A percentile compares a stretch with the other conserved stretches of the same genome.
These are phyloP conservation scores for Nicotiana obtusifolia DNA, from an alignment of 257 asterid genomes.

Conservation along the genomic window DNA sequence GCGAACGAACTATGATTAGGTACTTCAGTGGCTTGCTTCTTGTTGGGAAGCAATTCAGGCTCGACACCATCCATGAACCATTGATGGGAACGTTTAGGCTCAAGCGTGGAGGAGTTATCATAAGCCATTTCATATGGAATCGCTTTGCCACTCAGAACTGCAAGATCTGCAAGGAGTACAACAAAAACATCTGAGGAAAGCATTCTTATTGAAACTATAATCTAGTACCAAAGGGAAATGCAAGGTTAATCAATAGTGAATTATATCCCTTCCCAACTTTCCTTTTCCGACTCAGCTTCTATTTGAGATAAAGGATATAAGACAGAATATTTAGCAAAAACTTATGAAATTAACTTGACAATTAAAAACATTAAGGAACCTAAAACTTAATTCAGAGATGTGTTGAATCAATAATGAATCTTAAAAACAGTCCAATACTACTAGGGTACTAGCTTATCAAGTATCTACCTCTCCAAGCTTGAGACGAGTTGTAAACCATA, in stretches of 20 bases:
- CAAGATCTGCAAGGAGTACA: not conserved
- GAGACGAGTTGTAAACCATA: constrained; percentile 6
- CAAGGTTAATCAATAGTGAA: not conserved
- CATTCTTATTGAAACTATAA: not conserved
- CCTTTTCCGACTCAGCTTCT: not conserved
- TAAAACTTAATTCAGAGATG: not conserved
- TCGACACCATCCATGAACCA: constrained; percentile 24
- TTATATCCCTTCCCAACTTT: not conserved
- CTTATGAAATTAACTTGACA: not conserved
- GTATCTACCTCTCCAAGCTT: not conserved
- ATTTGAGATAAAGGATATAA: not conserved
- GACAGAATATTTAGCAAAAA: not conserved
- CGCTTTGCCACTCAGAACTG: not conserved
- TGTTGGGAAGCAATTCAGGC: constrained; percentile 22
- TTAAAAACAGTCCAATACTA: not conserved
- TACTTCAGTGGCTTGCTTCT: constrained; percentile 18
- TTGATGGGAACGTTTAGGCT: constrained; percentile 21
- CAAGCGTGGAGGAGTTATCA: constrained; percentile 16
- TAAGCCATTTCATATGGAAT: constrained; percentile 15
- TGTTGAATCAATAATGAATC: not conserved
- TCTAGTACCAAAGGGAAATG: not conserved
- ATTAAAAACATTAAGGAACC: not conserved
- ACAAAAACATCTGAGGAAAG: not conserved
- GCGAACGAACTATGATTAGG: constrained; percentile 20
- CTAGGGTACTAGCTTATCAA: not conserved